Percentiles rank a stretch among this genome's conserved stretches.
phyloP scores from a whole-genome alignment of 2,329 filamentous ascomycete species.

The Epichloe sp. region DNA sequence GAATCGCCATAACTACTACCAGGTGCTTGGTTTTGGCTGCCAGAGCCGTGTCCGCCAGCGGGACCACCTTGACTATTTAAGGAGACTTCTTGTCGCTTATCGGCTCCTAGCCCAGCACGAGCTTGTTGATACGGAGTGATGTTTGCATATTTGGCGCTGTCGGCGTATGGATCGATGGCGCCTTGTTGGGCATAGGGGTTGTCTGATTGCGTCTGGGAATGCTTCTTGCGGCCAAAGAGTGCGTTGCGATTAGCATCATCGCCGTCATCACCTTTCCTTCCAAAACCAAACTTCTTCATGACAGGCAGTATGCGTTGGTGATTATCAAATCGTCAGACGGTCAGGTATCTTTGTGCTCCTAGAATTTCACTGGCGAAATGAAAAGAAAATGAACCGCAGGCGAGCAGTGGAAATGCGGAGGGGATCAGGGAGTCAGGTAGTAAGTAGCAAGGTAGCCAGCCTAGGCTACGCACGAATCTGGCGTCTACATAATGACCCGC shows the following conservation, averaged over 20 bases:
- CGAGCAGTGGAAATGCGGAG: background rate
- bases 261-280: conserved; percentile 39
- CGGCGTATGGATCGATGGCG: conserved; percentile 39
- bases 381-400: background rate
- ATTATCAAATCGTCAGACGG: background rate
- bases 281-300: conserved; percentile 50
- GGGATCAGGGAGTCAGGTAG: background rate
- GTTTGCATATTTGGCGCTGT: conserved; percentile 31
- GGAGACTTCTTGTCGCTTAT: conserved; percentile 17
- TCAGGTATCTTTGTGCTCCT: background rate
- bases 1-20: conserved; percentile 11
- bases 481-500: too few species aligned
- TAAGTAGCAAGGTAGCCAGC: too few species aligned
- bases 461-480: too few species aligned
- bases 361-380: background rate
- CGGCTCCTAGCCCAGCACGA: conserved; percentile 20
- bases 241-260: conserved; percentile 36
- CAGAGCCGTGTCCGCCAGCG: conserved; percentile 8
- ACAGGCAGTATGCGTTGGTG: background rate
- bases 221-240: conserved; percentile 42
- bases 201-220: conserved; percentile 29
- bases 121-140: conserved; percentile 33
- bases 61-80: conserved; percentile 14
- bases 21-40: conserved; percentile 5
- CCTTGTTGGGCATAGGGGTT: conserved; percentile 47